Evolutionary conservation across 257 asterid genomes (phyloP).

Genomic region (Apocynum venetum): DNA sequence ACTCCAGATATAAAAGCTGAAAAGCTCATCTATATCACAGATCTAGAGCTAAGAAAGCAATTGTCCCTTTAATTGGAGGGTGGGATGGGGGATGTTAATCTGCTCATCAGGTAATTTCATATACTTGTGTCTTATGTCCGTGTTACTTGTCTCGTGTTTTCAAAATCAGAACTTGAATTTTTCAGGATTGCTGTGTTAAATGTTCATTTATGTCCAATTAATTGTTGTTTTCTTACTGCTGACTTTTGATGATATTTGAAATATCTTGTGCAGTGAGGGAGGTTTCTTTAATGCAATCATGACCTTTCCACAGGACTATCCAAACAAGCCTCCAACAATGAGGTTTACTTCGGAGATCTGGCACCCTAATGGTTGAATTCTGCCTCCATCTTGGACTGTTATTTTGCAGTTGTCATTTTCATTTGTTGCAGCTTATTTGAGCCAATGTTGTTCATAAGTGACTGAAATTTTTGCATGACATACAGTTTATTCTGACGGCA

Average conservation of each 20-base stretch:
- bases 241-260: constrained; percentile 15
- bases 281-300: constrained; percentile 98
- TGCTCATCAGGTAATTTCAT: background rate
- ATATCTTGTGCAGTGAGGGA: constrained; percentile 72
- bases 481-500: constrained; percentile 92
- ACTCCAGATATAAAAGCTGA: background rate
- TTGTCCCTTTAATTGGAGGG: background rate
- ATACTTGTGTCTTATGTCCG: background rate
- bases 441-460: constrained; percentile 9
- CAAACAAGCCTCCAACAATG: constrained; percentile 93
- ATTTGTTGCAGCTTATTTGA: background rate
- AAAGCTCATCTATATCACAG: background rate
- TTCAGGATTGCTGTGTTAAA: background rate
- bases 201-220: background rate
- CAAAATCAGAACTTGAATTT: background rate
- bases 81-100: background rate
- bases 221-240: background rate
- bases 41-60: background rate
- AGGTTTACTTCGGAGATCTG: constrained; percentile 91
- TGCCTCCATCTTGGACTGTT: constrained; percentile 9
- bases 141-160: background rate
- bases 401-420: background rate
- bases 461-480: constrained; percentile 15
- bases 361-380: constrained; percentile 94
- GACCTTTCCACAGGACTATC: constrained; percentile 89